phyloP scores from a whole-genome alignment of 371 early-diverging fungal genomes.

The Nematocida minor region DNA sequence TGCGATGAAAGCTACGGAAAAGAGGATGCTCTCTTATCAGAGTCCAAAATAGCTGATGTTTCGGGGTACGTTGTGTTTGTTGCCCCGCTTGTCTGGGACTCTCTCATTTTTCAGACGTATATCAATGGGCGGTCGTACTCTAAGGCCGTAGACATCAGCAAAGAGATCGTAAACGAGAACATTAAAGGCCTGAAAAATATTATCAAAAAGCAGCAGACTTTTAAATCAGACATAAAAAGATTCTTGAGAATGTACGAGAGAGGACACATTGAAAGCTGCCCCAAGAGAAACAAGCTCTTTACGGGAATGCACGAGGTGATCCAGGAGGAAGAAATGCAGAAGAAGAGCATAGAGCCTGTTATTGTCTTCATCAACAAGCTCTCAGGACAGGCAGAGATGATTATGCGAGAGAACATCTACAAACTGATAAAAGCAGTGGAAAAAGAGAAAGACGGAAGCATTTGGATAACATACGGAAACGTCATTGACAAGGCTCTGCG shows the following conservation, averaged over 20 bases:
- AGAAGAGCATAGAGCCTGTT: not conserved
- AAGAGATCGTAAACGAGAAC: constrained; percentile 9
- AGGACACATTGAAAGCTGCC: not conserved
- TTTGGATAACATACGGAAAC: constrained; percentile 18
- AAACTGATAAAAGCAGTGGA: not conserved
- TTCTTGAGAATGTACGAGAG: not conserved
- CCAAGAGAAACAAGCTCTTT: constrained; percentile 27
- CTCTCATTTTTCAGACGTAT: constrained; percentile 9
- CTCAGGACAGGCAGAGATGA: too few species aligned
- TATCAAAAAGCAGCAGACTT: not conserved
- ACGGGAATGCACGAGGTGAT: not conserved
- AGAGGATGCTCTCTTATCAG: too few species aligned
- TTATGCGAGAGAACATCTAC: constrained; percentile 2
- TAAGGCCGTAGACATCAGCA: not conserved
- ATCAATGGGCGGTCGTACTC: not conserved
- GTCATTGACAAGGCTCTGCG: not conserved
- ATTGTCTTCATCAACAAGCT: not conserved
- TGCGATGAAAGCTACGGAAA: too few species aligned
- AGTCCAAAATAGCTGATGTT: not conserved
- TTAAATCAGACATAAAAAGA: not conserved
- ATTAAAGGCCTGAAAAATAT: not conserved
- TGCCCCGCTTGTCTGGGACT: constrained; percentile 1
- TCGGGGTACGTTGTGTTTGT: constrained; percentile 29
- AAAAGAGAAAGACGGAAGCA: not conserved
- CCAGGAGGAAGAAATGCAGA: constrained; percentile 21